Evolutionary conservation across 1,284 basidiomycete species (phyloP).

Genomic region (Pisolithus thermaeus): DNA sequence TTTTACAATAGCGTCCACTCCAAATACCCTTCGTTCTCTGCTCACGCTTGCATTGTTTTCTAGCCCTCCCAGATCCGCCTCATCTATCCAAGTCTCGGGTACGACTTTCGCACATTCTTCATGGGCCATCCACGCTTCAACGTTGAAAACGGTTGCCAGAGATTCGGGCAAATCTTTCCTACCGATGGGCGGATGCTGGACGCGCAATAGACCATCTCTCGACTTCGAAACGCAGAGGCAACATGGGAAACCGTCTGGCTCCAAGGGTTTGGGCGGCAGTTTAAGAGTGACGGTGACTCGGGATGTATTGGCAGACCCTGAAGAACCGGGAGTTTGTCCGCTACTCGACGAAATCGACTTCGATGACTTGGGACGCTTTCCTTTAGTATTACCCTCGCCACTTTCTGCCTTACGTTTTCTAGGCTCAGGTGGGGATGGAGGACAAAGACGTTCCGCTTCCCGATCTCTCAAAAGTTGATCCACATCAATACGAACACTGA

Average conservation of each 20-base stretch:
- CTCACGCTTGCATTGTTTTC: slow-evolving; percentile 29
- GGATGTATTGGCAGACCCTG: slow-evolving; percentile 13
- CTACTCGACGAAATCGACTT: background rate
- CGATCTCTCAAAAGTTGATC: slow-evolving; percentile 71
- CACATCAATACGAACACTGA: slow-evolving; percentile 89
- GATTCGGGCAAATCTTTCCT: slow-evolving; percentile 43
- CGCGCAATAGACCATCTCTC: slow-evolving; percentile 54
- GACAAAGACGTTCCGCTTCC: slow-evolving; percentile 38
- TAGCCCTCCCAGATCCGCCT: slow-evolving; percentile 36
- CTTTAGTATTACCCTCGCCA: slow-evolving; percentile 20
- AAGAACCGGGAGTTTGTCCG: background rate
- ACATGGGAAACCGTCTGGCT: slow-evolving; percentile 62
- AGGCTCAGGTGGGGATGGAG: slow-evolving; percentile 15
- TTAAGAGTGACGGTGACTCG: slow-evolving; percentile 47
- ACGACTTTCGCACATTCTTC: slow-evolving; percentile 72
- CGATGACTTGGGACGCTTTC: slow-evolving; percentile 30
- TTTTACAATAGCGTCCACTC: slow-evolving; percentile 79
- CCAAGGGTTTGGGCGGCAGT: slow-evolving; percentile 53
- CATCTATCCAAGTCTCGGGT: slow-evolving; percentile 84
- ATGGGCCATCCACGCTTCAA: slow-evolving; percentile 63
- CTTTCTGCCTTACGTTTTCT: slow-evolving; percentile 36
- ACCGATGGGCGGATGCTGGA: slow-evolving; percentile 60
- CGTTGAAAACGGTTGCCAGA: slow-evolving; percentile 23
- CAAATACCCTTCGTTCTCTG: slow-evolving; percentile 62
- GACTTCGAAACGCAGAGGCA: slow-evolving; percentile 72